These are phyloP conservation scores for Ceratobasidium sp. DNA, from an alignment of 1,284 basidiomycete species.

Conservation along the genomic window DNA sequence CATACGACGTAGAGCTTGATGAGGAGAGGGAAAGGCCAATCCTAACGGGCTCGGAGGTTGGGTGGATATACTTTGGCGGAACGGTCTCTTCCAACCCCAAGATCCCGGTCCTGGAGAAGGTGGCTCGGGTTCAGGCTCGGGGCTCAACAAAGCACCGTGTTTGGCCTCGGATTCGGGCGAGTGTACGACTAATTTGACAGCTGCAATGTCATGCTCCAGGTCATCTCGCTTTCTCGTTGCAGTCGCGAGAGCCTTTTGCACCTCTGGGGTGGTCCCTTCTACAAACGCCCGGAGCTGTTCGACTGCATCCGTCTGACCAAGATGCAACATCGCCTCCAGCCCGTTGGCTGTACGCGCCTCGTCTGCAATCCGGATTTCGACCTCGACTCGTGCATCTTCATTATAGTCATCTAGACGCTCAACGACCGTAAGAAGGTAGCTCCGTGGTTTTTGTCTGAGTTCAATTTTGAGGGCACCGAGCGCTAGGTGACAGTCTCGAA, in stretches of 20 bases:
- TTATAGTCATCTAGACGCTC: conserved; percentile 81
- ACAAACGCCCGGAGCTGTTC: conserved; percentile 72
- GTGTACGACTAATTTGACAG: conserved; percentile 71
- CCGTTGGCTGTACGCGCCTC: conserved; percentile 78
- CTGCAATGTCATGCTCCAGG: conserved; percentile 82
- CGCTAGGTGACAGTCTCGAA: conserved; percentile 76
- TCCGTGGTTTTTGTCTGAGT: conserved; percentile 50
- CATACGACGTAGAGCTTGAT: conserved; percentile 47
- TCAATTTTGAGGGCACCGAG: conserved; percentile 67
- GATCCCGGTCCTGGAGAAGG: conserved; percentile 8
- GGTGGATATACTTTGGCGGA: conserved; percentile 19
- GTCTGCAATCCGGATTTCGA: conserved; percentile 86
- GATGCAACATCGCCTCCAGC: conserved; percentile 78
- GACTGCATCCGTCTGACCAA: conserved; percentile 67
- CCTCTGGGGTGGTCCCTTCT: conserved; percentile 66
- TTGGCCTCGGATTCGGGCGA: conserved; percentile 53
- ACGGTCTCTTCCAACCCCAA: conserved; percentile 23
- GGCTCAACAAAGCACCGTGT: neutral
- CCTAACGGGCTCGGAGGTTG: neutral
- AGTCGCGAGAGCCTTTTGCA: conserved; percentile 64
- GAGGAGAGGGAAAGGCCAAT: neutral
- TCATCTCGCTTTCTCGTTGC: conserved; percentile 77
- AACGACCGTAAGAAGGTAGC: conserved; percentile 68
- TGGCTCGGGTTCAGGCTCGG: conserved; percentile 9
- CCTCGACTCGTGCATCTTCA: conserved; percentile 86